These are phyloP conservation scores for Cystobasidiopsis lactophilus DNA, from an alignment of 768 basidiomycete genomes.

Conservation along the genomic window DNA sequence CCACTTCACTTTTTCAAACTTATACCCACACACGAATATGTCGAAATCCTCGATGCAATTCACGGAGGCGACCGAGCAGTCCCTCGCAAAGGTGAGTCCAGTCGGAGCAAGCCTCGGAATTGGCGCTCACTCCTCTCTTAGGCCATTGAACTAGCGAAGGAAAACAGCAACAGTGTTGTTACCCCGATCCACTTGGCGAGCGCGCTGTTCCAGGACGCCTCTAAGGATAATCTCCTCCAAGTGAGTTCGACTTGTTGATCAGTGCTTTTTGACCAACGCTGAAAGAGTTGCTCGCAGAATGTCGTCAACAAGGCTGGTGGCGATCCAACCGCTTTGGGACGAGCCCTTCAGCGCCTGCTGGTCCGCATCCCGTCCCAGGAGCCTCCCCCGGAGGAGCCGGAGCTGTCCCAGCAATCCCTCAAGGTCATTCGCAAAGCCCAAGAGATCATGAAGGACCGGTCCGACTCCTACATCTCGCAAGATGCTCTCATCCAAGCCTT, in stretches of 20 bases:
- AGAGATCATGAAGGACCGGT: conserved; percentile 44
- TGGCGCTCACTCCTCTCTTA: too few species aligned
- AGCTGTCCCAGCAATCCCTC: conserved; percentile 35
- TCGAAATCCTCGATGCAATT: conserved; percentile 4
- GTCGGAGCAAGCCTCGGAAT: not conserved
- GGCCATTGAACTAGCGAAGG: conserved; percentile 2
- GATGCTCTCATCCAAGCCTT: conserved; percentile 77
- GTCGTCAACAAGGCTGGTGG: conserved; percentile 66
- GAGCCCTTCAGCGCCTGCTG: conserved; percentile 50
- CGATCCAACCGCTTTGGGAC: conserved; percentile 42
- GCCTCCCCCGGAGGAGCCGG: conserved; percentile 63
- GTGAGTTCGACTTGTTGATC: conserved; percentile 38
- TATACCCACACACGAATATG: not conserved
- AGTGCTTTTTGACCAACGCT: too few species aligned
- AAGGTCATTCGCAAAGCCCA: conserved; percentile 57
- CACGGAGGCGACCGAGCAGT: conserved; percentile 7
- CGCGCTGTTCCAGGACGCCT: conserved; percentile 49
- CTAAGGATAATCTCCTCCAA: conserved; percentile 12
- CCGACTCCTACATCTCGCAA: conserved; percentile 77
- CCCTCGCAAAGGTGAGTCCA: not conserved
- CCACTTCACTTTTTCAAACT: too few species aligned
- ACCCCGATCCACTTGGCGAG: conserved; percentile 58
- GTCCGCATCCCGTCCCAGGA: conserved; percentile 62
- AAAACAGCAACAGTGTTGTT: conserved; percentile 8
- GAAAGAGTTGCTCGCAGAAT: too few species aligned